Percentiles rank a stretch among this genome's conserved stretches.
These are phyloP conservation scores for Macrocybe gigantea DNA, from an alignment of 768 basidiomycete species.

Conservation along the genomic window DNA sequence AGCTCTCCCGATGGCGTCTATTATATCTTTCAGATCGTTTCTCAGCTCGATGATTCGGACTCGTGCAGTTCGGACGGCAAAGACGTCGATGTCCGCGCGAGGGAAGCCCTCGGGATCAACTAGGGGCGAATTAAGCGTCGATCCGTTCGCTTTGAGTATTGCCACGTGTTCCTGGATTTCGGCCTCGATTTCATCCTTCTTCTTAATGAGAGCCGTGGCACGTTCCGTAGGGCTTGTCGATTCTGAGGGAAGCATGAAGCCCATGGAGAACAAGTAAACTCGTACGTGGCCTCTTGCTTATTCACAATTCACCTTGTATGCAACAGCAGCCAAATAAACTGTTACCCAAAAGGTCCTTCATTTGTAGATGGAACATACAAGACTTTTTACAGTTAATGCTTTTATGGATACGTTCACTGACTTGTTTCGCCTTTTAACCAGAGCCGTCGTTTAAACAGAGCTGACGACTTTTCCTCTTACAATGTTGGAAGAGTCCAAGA, in stretches of 20 bases:
- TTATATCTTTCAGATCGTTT: constrained; percentile 68
- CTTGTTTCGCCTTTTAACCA: constrained; percentile 4
- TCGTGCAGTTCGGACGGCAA: constrained; percentile 69
- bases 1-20: constrained; percentile 60
- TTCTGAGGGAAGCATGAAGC: constrained; percentile 34
- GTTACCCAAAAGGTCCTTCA: too few species aligned
- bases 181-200: constrained; percentile 68
- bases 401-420: background rate
- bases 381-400: constrained; percentile 6
- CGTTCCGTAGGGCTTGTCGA: constrained; percentile 43
- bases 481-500: constrained; percentile 43
- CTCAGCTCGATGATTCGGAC: constrained; percentile 73
- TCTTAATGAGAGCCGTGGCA: constrained; percentile 58
- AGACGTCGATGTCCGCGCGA: constrained; percentile 79
- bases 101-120: constrained; percentile 90
- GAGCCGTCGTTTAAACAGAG: constrained; percentile 13
- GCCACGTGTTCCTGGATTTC: constrained; percentile 59
- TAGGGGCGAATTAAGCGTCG: constrained; percentile 66
- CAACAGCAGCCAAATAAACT: background rate
- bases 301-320: background rate
- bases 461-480: constrained; percentile 48
- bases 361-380: too few species aligned
- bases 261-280: constrained; percentile 25
- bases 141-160: constrained; percentile 58
- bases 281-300: too few species aligned